Base-by-base conservation (phyloP, 352 stramenopile species). In the Plasmopara muralis region DNA sequence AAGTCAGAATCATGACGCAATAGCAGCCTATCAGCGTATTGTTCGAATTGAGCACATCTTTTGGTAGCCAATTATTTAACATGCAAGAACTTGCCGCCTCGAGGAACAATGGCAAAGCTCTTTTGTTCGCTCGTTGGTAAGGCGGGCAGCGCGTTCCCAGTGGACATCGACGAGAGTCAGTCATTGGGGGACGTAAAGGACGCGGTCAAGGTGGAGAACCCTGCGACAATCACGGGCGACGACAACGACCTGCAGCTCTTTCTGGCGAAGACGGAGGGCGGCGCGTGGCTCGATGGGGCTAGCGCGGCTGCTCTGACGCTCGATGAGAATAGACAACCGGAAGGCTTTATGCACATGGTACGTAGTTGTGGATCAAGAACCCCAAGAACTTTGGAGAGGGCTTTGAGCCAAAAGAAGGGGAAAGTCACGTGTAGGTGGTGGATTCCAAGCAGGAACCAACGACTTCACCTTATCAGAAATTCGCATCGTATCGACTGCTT, bases 401-500 rank as follows among this genome's bases (percentile, higher is more conserved):
- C 3, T 25, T 25, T 25, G 20, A 25, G 20, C 20, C 20, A 25
- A 25, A 25, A 25, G 20, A 25, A 25, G 20, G 20, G 20, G 3
- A 25, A 3, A 3, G 3, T 3, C 20, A 25, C 20, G 20, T 25
- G 20, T 25, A 3, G 20, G 20, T 25, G 20, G 20, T 25, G 20
- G 20, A 25, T 25, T 3, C 20, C 20, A 25, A 3, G 20, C 20
- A 25, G 20, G 20, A 25, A 25, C 20, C 20, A 25, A 25, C 20
- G 20, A 25, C 20, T 25, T 25, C 20, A 25, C 1, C 20, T 25
- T 25, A 25, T 25, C 44, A 48, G 57, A 0, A 43, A 58, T 8
- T 42, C 43, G 5, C 15, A 63, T 37, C 7, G 50, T 29, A 50
- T 10, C 14, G 49, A 57, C 20, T 3, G 20, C 20, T 25, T 25